Conservation (phyloP, 176 grass and related monocot species). For the Carex kokanica region DNA sequence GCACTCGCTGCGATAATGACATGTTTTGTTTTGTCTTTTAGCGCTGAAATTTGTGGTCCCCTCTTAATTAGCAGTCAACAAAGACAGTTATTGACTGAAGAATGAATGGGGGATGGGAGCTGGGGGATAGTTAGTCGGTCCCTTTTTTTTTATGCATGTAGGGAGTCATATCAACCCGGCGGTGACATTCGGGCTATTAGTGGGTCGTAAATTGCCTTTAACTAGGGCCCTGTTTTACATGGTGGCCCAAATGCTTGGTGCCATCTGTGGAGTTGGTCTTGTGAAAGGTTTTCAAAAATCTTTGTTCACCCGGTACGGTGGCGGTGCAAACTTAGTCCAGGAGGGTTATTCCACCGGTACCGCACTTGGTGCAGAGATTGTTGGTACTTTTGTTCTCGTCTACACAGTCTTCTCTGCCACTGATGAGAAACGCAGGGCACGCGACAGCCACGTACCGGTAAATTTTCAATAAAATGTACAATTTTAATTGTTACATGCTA, state of each 20-base stretch:
- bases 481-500: neutral
- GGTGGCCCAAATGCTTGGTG: slow-evolving; percentile 40
- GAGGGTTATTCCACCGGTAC: slow-evolving; percentile 29
- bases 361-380: slow-evolving; percentile 36
- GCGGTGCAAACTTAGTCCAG: slow-evolving; percentile 28
- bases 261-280: slow-evolving; percentile 43
- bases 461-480: neutral
- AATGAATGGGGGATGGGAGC: no score
- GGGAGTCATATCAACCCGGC: slow-evolving; percentile 54
- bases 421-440: slow-evolving; percentile 43
- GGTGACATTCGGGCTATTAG: slow-evolving; percentile 43
- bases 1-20: no score
- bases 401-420: slow-evolving; percentile 56
- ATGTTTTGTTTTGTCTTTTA: no score
- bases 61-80: no score
- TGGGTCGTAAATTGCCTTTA: slow-evolving; percentile 42
- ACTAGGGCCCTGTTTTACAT: slow-evolving; percentile 33
- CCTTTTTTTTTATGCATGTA: neutral
- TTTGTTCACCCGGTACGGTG: slow-evolving; percentile 19
- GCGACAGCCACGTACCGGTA: slow-evolving; percentile 46
- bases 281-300: slow-evolving; percentile 34
- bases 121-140: no score
- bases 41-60: no score
- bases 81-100: no score
- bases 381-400: slow-evolving; percentile 45